Evolutionary conservation across 2,329 filamentous ascomycete species (phyloP).

Genomic region (Pestalotiopsis sp.): DNA sequence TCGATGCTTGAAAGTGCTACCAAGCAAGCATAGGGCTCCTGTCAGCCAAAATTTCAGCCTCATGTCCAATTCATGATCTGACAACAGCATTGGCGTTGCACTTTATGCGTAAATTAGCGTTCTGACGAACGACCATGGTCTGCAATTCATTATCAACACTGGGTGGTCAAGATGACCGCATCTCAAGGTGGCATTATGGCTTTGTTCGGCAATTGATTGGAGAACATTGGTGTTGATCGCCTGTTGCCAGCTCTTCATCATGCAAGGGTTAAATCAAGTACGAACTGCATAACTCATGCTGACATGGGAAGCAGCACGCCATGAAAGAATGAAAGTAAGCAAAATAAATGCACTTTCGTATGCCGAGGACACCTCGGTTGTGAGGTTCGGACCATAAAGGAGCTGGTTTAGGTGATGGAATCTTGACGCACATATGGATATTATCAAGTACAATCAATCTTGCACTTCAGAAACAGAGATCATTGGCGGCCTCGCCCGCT

Average conservation of each 20-base stretch:
- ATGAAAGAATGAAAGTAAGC: background rate
- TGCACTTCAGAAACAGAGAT: too few relatives aligned
- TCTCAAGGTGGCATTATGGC: too few relatives aligned
- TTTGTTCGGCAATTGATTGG: too few relatives aligned
- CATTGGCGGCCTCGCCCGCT: too few relatives aligned
- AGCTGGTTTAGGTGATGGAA: too few relatives aligned
- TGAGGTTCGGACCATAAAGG: background rate
- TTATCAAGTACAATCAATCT: too few relatives aligned
- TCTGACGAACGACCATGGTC: too few relatives aligned
- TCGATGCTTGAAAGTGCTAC: background rate
- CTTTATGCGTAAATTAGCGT: too few relatives aligned
- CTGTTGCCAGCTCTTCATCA: background rate
- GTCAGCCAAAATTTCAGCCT: background rate
- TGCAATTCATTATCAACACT: too few relatives aligned
- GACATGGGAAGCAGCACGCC: background rate
- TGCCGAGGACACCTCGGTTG: background rate
- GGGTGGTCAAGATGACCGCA: too few relatives aligned
- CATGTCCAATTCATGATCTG: background rate
- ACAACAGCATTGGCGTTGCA: background rate
- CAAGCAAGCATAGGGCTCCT: background rate
- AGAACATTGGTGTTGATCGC: too few relatives aligned
- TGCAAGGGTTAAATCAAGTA: background rate
- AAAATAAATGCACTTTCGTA: background rate
- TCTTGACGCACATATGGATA: too few relatives aligned
- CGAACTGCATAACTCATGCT: background rate